Percentiles rank a stretch among this genome's conserved stretches.
phyloP scores from a whole-genome alignment of 2,329 filamentous ascomycete genomes.

The Paracoccidioides lutzii region DNA sequence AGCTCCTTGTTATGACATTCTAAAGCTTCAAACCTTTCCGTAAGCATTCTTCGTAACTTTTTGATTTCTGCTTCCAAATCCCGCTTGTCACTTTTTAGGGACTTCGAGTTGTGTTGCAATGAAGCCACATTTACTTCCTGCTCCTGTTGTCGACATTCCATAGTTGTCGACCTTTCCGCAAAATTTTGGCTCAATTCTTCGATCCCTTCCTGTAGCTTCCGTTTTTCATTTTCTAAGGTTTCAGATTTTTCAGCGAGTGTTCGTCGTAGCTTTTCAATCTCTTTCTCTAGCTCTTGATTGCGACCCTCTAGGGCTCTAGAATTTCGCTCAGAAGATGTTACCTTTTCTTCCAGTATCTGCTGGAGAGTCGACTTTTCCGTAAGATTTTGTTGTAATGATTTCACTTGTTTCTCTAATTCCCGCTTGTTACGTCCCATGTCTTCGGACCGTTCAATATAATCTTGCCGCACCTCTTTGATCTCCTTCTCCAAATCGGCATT shows the following conservation, averaged over 20 bases:
- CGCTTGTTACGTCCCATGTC: not conserved
- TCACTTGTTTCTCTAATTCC: not conserved
- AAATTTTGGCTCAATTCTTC: not conserved
- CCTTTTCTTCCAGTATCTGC: not conserved
- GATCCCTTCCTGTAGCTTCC: not conserved
- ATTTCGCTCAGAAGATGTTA: not conserved
- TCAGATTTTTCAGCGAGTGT: not conserved
- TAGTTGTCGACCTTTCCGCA: not conserved
- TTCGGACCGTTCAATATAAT: not conserved
- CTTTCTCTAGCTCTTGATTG: not conserved
- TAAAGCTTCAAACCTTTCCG: too few relatives aligned
- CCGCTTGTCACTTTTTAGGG: too few relatives aligned
- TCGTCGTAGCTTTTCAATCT: not conserved
- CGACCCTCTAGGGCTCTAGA: not conserved
- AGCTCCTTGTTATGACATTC: too few relatives aligned
- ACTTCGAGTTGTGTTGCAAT: too few relatives aligned
- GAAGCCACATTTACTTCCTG: too few relatives aligned
- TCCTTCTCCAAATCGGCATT: not conserved
- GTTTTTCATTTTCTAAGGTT: not conserved
- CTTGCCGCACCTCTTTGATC: not conserved
- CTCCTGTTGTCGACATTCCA: not conserved
- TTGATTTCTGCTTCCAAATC: too few relatives aligned
- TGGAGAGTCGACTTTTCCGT: not conserved
- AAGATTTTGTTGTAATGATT: not conserved
- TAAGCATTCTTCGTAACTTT: too few relatives aligned